Evolutionary conservation across 805 yeast species (phyloP).

Genomic region (Cyberlindnera suaveolens): DNA sequence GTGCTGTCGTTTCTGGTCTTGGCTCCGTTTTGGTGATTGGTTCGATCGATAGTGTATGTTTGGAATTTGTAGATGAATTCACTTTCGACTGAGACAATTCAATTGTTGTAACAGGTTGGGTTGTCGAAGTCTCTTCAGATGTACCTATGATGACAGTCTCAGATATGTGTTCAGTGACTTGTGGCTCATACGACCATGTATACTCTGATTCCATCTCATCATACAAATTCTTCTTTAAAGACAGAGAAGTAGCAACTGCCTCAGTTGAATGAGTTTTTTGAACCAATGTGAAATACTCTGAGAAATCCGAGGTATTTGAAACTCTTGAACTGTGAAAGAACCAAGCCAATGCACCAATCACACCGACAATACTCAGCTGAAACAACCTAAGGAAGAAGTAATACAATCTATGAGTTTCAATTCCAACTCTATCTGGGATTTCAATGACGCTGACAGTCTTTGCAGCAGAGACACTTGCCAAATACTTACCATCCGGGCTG

Average conservation of each 20-base stretch:
- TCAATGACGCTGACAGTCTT: conserved; percentile 59
- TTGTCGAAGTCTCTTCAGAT: no score
- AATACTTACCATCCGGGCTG: conserved; percentile 58
- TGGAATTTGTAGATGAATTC: no score
- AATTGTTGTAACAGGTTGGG: no score
- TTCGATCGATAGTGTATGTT: no score
- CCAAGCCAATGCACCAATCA: conserved; percentile 10
- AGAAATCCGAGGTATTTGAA: conserved; percentile 8
- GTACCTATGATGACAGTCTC: no score
- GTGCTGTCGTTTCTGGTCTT: no score
- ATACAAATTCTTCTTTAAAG: no score
- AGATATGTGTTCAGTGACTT: no score
- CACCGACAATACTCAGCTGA: conserved; percentile 9
- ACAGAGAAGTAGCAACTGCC: not conserved
- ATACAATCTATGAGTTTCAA: conserved; percentile 22
- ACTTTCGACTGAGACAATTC: no score
- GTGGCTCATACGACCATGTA: no score
- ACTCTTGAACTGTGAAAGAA: conserved; percentile 11
- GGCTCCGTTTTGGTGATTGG: no score
- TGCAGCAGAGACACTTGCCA: conserved; percentile 76
- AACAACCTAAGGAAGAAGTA: conserved; percentile 18
- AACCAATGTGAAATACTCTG: conserved; percentile 22
- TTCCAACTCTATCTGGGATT: conserved; percentile 44
- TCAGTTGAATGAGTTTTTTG: conserved; percentile 6
- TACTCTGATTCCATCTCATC: no score